Evolutionary conservation across 2,329 filamentous ascomycete species (phyloP), one percentile per base, ranked within the genome.

Genomic region (Epichloe sibirici): DNA sequence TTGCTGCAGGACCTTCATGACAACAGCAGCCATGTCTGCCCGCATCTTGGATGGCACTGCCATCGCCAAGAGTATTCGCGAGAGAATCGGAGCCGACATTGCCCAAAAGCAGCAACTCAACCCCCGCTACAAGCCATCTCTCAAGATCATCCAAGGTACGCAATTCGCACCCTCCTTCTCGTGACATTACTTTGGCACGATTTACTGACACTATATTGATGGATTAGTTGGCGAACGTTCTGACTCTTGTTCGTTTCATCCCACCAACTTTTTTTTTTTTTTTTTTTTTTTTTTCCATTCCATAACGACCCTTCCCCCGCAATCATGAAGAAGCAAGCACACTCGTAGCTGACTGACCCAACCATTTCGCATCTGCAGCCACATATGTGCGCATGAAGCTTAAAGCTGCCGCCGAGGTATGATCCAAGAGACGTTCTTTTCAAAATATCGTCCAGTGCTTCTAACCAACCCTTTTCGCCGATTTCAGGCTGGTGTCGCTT

Each of bases 301-400:
- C 31, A 23, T 45, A 35, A 2, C 21, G 38, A 52, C 53, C 49
- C 51, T 51, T 49, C 51, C 48, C 53, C 49, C 51, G 53, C 55
- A 34, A 31, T 49, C 42, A 17, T 23, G 45, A 52, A 15, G 38
- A 42, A 23, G 8, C 3, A 38, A n/a, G 7, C 8, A 31, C 8
- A 31, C 28, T 48, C 13, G 4, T 25, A 46, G 40, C 53, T 52
- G 51, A 51, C 53, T 52, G 51, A 51, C 39, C 35, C 25, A 45
- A 17, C n/a, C 39, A 21, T 39, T 38, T 46, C 67, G 64, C 69
- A 61, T 67, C 54, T 53, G 57, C 63, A 91, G 87, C 85, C 65
- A 97, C 91, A 50, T 98, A 98, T 86, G 91, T 98, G 71, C 90
- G 90, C 73, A 98, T 98, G 93, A 98, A 98, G 76, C 75, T 96